Evolutionary conservation across 345 rosid species (phyloP).

Genomic region (Moricandia moricandioides): DNA sequence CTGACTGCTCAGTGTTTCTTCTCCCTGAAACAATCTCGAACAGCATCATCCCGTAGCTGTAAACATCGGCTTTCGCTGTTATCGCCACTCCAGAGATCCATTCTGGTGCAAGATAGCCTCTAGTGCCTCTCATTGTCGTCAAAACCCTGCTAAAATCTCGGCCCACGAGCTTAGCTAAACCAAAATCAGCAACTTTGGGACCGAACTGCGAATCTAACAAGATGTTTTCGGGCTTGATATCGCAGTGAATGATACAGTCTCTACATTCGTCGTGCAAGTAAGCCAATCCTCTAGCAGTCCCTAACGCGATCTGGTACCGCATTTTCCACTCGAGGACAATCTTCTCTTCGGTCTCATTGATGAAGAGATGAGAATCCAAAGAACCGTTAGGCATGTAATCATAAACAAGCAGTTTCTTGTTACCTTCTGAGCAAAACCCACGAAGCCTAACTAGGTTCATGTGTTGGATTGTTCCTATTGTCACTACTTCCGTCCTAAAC

Average conservation of each 20-base stretch:
- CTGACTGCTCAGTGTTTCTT: constrained; percentile 61
- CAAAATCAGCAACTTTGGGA: constrained; percentile 87
- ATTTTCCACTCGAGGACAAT: constrained; percentile 53
- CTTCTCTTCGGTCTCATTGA: constrained; percentile 19
- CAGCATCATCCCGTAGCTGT: constrained; percentile 91
- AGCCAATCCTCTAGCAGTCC: constrained; percentile 73
- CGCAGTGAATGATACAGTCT: constrained; percentile 87
- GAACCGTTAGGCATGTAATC: constrained; percentile 84
- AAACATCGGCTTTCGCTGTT: constrained; percentile 82
- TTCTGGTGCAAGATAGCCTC: constrained; percentile 90
- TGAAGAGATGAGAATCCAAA: constrained; percentile 58
- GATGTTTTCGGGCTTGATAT: constrained; percentile 86
- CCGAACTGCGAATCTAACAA: constrained; percentile 60
- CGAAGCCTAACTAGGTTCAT: constrained; percentile 79
- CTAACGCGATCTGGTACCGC: constrained; percentile 65
- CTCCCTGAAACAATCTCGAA: constrained; percentile 76
- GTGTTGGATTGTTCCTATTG: constrained; percentile 77
- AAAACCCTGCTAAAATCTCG: constrained; percentile 79
- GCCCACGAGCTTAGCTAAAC: constrained; percentile 80
- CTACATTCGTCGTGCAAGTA: constrained; percentile 83
- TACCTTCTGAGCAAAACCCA: constrained; percentile 79
- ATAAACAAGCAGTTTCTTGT: constrained; percentile 58
- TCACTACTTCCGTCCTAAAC: constrained; percentile 70
- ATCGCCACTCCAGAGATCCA: constrained; percentile 87
- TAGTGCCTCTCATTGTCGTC: constrained; percentile 82